Evolutionary conservation across 108 stramenopile genomes (phyloP).

Genomic region (Skeletonema tropicum): DNA sequence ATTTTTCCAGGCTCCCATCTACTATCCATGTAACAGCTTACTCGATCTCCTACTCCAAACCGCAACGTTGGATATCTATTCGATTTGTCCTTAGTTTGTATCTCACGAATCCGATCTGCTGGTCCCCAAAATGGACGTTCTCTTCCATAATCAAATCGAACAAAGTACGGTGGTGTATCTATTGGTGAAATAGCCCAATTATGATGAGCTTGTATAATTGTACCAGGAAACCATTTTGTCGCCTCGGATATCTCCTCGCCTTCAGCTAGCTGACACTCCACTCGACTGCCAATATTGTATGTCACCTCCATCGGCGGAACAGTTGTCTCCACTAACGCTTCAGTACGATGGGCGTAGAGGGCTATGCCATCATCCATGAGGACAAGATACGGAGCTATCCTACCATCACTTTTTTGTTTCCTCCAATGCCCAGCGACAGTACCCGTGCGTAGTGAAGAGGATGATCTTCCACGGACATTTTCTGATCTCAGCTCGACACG

Average conservation of each 20-base stretch:
- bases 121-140: conserved; percentile 12
- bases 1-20: neutral
- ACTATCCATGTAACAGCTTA: neutral
- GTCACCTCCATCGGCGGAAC: neutral
- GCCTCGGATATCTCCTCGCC: neutral
- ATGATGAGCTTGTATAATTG: neutral
- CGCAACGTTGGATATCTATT: neutral
- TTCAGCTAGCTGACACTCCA: conserved; percentile 1
- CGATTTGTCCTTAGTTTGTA: neutral
- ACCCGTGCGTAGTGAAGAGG: conserved; percentile 2
- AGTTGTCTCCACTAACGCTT: neutral
- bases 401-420: neutral
- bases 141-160: conserved; percentile 8
- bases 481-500: neutral
- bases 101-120: neutral
- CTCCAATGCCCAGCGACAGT: conserved; percentile 2
- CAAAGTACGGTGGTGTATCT: neutral
- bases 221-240: conserved; percentile 9
- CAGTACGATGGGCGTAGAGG: neutral
- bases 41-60: conserved; percentile 7
- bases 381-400: neutral
- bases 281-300: conserved; percentile 3
- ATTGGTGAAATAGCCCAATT: neutral
- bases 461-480: neutral
- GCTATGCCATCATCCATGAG: conserved; percentile 7